Evolutionary conservation across 148 eudicot species (phyloP).

Genomic region (Dianthus caryophyllus): DNA sequence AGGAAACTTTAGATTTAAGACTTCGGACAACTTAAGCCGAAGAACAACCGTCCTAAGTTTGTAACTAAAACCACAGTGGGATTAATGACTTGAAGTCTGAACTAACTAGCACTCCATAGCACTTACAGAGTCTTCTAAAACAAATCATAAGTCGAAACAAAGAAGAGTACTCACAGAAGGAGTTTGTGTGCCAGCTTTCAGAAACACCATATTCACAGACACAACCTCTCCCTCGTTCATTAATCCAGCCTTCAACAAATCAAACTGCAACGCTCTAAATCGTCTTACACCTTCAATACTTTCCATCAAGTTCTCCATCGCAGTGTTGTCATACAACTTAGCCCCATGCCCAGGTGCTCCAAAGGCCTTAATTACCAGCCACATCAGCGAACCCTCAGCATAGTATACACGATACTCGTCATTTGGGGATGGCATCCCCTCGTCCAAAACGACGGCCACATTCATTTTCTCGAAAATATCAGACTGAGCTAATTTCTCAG

Average conservation of each 20-base stretch:
- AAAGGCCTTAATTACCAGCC: constrained; percentile 79
- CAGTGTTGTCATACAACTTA: constrained; percentile 82
- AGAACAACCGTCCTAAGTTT: too few species aligned
- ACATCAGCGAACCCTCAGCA: constrained; percentile 84
- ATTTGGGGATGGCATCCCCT: constrained; percentile 75
- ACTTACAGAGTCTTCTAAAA: too few species aligned
- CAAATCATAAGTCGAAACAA: too few species aligned
- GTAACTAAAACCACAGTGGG: too few species aligned
- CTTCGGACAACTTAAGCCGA: too few species aligned
- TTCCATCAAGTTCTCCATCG: constrained; percentile 87
- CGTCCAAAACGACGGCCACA: constrained; percentile 83
- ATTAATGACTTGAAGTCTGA: too few species aligned
- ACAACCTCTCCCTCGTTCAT: constrained; percentile 86
- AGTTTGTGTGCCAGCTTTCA: constrained; percentile 91
- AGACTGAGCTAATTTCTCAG: constrained; percentile 62
- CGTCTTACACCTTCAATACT: constrained; percentile 84
- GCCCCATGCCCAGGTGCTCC: constrained; percentile 98
- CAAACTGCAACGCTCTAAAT: constrained; percentile 83
- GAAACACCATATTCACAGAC: constrained; percentile 81
- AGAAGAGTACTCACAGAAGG: constrained; percentile 92
- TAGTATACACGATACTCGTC: constrained; percentile 67
- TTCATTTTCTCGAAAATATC: constrained; percentile 62
- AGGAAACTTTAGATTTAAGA: too few species aligned
- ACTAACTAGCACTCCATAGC: too few species aligned
- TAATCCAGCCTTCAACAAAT: constrained; percentile 81